Base-by-base conservation (phyloP, 2,329 filamentous ascomycete genomes). In the Aspergillus japonicus region DNA sequence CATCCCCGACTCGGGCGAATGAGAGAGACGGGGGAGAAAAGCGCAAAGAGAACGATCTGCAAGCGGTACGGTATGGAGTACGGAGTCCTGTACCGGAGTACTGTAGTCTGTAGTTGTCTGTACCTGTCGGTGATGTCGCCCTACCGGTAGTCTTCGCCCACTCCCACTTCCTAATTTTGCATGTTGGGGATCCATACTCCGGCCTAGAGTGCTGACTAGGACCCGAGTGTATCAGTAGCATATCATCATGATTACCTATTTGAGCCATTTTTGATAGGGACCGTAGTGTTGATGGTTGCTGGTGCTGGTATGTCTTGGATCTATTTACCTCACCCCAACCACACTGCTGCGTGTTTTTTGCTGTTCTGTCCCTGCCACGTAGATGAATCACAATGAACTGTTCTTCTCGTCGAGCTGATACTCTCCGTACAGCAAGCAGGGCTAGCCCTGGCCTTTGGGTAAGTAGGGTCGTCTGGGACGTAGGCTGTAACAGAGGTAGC, bases 1-100 rank as follows among this genome's bases (percentile, higher is more conserved):
- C 54, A 55, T 39, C 53, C 60, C 62, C 55, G 62, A 61, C 64
- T 60, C 62, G 55, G 58, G 59, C 60, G 61, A 53, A 60, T 42
- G 60, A 57, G 14, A 35, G 33, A 35, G 33, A 16, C 8, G 8
- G 14, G 33, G 33, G 33, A 35, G 14, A 14, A 11, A 12, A 11
- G 47, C 62, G 53, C 60, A n/a, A 4, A 42, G 4, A 5, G 6
- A 42, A 42, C 39, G 61, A 64, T 66, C 63, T 65, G 64, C 63
- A 64, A 55, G 58, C 58, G 56, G 47, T 57, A 42, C 16, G 14
- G 33, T 35, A 35, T 35, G 42, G 53, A 50, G 48, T 14, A 29
- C 26, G 26, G 26, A 29, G 26, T 29, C 7, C 26, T 29, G 7
- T 29, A 29, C 10, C 48, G 14, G 48, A 50, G 48, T 24, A 5